Percentiles rank a stretch among this genome's conserved stretches.
These are phyloP conservation scores for Allium fistulosum DNA, from an alignment of 106 monocot genomes.

Conservation along the genomic window DNA sequence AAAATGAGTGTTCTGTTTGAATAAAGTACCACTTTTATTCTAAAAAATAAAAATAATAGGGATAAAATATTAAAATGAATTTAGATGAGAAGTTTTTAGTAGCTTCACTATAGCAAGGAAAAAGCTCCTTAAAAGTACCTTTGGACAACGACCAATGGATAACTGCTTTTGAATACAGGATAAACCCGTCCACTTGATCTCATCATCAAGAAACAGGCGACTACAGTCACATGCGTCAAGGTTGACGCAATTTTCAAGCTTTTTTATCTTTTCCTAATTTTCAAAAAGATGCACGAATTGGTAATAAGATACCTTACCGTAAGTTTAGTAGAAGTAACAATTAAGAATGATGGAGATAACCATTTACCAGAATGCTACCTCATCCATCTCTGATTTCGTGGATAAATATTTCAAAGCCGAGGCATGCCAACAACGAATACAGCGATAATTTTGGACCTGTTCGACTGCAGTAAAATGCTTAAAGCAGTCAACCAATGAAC, in stretches of 20 bases:
- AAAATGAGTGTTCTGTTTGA: no score
- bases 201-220: conserved; percentile 39
- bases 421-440: conserved; percentile 70
- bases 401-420: conserved; percentile 54
- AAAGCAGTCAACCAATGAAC: conserved; percentile 67
- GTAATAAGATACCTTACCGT: no score
- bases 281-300: no score
- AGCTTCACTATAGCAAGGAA: neutral
- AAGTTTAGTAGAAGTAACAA: neutral
- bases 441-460: conserved; percentile 55
- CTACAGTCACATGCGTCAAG: conserved; percentile 71
- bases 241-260: conserved; percentile 40
- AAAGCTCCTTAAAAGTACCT: conserved; percentile 36
- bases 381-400: conserved; percentile 36
- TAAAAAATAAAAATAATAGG: no score
- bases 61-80: no score
- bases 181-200: conserved; percentile 33
- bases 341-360: neutral
- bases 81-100: no score
- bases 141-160: conserved; percentile 50
- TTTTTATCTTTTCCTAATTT: conserved; percentile 47
- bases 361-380: conserved; percentile 33
- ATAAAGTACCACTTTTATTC: no score
- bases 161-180: conserved; percentile 59
- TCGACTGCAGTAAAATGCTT: conserved; percentile 54